Evolutionary conservation across 192 early-diverging fungal species (phyloP).

Genomic region (Chytriomyces hyalinus): DNA sequence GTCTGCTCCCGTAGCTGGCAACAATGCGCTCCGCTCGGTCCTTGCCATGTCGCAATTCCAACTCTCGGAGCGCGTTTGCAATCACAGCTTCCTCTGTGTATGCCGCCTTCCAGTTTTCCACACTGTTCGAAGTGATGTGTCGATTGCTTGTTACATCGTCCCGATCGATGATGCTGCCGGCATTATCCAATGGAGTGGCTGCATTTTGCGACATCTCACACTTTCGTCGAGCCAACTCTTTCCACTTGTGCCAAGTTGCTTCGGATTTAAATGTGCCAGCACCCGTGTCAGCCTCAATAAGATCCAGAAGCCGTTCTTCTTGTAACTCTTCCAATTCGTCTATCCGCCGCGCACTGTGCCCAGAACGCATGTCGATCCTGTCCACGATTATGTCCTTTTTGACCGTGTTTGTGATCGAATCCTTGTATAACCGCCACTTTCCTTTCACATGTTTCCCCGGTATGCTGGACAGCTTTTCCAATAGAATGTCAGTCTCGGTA

Average conservation of each 20-base stretch:
- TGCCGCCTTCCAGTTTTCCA: background rate
- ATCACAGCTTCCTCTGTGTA: background rate
- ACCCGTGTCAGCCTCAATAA: background rate
- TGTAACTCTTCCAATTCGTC: background rate
- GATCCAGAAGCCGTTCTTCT: background rate
- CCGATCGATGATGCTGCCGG: no score
- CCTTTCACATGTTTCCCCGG: background rate
- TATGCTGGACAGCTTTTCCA: background rate
- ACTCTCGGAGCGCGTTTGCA: background rate
- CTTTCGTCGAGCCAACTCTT: background rate
- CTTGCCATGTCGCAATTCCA: background rate
- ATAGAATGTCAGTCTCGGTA: background rate
- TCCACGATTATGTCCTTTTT: slow-evolving; percentile 11
- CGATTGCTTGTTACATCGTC: background rate
- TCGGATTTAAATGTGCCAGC: background rate
- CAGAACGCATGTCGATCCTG: background rate
- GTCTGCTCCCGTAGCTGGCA: background rate
- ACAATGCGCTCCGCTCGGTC: background rate
- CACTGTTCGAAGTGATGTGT: background rate
- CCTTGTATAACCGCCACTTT: slow-evolving; percentile 10
- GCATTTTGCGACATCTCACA: no score
- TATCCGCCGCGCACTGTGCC: background rate
- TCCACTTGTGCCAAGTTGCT: background rate
- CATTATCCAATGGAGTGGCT: no score
- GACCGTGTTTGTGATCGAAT: background rate